Base-by-base conservation (phyloP, 2,329 filamentous ascomycete species). In the Diaporthe amygdali region DNA sequence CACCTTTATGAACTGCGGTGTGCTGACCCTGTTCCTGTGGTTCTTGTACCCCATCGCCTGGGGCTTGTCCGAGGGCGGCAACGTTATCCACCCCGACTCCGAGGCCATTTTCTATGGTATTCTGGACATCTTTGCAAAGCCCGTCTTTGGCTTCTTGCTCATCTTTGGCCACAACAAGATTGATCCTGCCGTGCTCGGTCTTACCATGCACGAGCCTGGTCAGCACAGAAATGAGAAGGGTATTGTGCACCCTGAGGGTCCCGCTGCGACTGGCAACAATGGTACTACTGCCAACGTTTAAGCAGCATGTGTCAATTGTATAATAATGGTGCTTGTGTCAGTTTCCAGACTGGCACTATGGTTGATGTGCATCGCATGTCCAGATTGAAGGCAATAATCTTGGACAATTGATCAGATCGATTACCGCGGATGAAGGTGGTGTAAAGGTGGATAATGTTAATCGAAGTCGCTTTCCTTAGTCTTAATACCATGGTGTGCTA, bases 41-140 rank as follows among this genome's bases (percentile, higher is more conserved):
- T 87, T 89, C 74, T 76, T 91, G 32, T 93, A 93, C 78, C 91
- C 91, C 0, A 86, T 91, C 72, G 85, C 87, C 27, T 92, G 90
- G 89, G 90, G 89, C 69, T 76, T 92, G 2, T 84, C 81, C 52
- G 90, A 92, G 79, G 90, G 90, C 39, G 90, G 89, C 14, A 92
- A 92, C 75, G 80, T 91, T 73, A 91, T 93, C 64, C 80, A 90
- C 2, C 88, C 90, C 0, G 91, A 93, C 76, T 89, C 88, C 0
- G 91, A 93, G 77, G 89, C 90, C 14, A 81, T 92, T 71, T 92
- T 93, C 78, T 94, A 93, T 76, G 90, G 91, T 51, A 81, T 93
- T 3, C 84, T 94, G 0, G 91, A 93, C 72, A 79, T 93, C 6
- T 72, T 92, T 3, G 86, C 91, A 8, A 93, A 93, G 81, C 89